phyloP scores from a whole-genome alignment of 2,329 filamentous ascomycete genomes.

The Talaromyces sp. region DNA sequence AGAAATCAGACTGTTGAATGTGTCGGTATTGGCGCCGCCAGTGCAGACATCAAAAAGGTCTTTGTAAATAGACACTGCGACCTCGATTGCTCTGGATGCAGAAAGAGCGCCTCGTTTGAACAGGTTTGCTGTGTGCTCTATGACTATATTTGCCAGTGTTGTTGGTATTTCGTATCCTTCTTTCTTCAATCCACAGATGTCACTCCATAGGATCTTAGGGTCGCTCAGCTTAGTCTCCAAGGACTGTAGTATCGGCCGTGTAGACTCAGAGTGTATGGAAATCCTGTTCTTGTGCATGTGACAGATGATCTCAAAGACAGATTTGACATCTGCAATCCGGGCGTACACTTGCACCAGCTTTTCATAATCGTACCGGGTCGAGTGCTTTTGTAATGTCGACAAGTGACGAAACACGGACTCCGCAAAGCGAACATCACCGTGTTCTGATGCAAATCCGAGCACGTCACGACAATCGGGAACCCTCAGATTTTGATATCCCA shows the following conservation, averaged over 20 bases:
- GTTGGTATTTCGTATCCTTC: conserved; percentile 46
- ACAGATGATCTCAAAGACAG: conserved; percentile 64
- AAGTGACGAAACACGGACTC: conserved; percentile 65
- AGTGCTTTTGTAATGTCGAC: conserved; percentile 48
- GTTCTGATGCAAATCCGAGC: conserved; percentile 64
- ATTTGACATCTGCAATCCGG: conserved; percentile 53
- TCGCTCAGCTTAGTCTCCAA: conserved; percentile 48
- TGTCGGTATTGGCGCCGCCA: conserved; percentile 40
- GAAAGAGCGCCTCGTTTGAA: conserved; percentile 25
- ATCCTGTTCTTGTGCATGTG: conserved; percentile 66
- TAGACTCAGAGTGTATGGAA: conserved; percentile 54
- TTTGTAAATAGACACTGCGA: conserved; percentile 58
- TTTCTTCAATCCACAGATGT: conserved; percentile 53
- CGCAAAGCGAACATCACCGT: conserved; percentile 64
- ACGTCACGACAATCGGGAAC: conserved; percentile 63
- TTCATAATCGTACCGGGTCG: conserved; percentile 69
- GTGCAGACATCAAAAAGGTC: conserved; percentile 50
- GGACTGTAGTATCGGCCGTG: conserved; percentile 56
- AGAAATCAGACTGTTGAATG: conserved; percentile 57
- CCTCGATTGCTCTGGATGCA: conserved; percentile 31
- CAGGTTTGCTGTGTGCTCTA: conserved; percentile 48
- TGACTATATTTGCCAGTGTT: conserved; percentile 43
- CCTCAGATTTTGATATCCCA: conserved; percentile 55
- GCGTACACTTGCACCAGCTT: conserved; percentile 68
- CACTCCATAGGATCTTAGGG: conserved; percentile 49